Conservation (phyloP, 177 flowering plant species). For the Vitis hybrid region DNA sequence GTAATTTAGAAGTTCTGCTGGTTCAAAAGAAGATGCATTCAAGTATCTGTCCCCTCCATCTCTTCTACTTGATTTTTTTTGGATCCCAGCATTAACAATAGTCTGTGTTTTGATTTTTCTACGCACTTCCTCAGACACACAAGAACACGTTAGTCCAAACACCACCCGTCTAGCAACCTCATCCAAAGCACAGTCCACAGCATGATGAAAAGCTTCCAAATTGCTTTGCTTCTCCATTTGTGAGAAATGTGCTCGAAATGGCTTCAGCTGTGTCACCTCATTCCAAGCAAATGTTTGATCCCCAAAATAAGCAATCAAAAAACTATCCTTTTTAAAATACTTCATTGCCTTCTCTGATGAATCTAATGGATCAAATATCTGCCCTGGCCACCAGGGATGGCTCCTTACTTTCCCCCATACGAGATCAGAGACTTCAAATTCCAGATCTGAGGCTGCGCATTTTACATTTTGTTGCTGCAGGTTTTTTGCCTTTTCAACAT, state of each 20-base stretch:
- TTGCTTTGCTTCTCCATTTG: slow-evolving; percentile 63
- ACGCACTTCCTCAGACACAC: slow-evolving; percentile 45
- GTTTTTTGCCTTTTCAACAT: background rate
- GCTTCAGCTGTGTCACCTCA: slow-evolving; percentile 58
- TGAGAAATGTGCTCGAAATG: slow-evolving; percentile 52
- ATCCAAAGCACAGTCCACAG: slow-evolving; percentile 75
- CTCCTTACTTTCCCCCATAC: slow-evolving; percentile 93
- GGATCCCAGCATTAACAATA: slow-evolving; percentile 62
- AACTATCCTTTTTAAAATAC: slow-evolving; percentile 43
- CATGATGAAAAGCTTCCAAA: slow-evolving; percentile 44
- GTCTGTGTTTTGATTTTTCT: slow-evolving; percentile 42
- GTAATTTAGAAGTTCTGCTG: slow-evolving; percentile 45
- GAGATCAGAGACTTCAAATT: slow-evolving; percentile 48
- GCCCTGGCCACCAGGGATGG: slow-evolving; percentile 99
- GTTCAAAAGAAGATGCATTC: slow-evolving; percentile 50
- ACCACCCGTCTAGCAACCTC: slow-evolving; percentile 75
- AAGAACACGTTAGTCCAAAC: slow-evolving; percentile 68
- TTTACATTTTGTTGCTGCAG: slow-evolving; percentile 1
- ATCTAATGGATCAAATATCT: slow-evolving; percentile 65
- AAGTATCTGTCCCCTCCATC: slow-evolving; percentile 44
- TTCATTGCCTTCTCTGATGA: slow-evolving; percentile 58
- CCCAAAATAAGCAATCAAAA: slow-evolving; percentile 78
- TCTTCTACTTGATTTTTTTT: slow-evolving; percentile 40
- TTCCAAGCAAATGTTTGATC: slow-evolving; percentile 91
- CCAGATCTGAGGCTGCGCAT: slow-evolving; percentile 9